phyloP scores from a whole-genome alignment of 2,329 filamentous ascomycete genomes.

The Colletotrichum plurivorum region DNA sequence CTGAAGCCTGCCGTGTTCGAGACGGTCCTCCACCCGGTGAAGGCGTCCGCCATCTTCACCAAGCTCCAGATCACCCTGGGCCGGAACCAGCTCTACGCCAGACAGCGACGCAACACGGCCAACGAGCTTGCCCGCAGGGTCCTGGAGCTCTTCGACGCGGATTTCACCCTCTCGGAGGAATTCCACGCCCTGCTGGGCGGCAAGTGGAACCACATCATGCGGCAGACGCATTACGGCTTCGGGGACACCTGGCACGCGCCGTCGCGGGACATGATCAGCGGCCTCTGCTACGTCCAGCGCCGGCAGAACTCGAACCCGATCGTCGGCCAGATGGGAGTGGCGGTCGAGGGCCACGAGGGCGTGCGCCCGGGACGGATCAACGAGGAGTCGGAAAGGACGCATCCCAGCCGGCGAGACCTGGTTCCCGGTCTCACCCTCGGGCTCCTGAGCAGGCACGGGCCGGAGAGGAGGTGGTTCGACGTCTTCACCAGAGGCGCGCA shows the following conservation, averaged over 20 bases:
- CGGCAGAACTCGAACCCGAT: conserved; percentile 64
- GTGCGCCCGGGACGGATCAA: conserved; percentile 56
- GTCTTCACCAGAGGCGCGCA: conserved; percentile 52
- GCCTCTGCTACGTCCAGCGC: conserved; percentile 66
- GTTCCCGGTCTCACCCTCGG: conserved; percentile 48
- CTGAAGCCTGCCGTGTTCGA: conserved; percentile 71
- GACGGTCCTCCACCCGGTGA: conserved; percentile 72
- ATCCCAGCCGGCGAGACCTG: conserved; percentile 54
- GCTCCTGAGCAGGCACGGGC: conserved; percentile 49
- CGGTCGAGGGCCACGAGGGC: conserved; percentile 51
- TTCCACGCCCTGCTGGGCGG: conserved; percentile 65
- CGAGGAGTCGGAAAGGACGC: conserved; percentile 68
- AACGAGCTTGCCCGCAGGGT: conserved; percentile 63
- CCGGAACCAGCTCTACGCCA: conserved; percentile 67
- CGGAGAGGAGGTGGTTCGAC: conserved; percentile 51
- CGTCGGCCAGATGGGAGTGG: conserved; percentile 53
- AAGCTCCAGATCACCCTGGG: conserved; percentile 61
- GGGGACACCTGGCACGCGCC: conserved; percentile 71
- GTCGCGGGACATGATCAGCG: conserved; percentile 67
- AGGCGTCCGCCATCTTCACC: conserved; percentile 69
- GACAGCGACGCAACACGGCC: conserved; percentile 69
- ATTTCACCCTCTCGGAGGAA: conserved; percentile 63
- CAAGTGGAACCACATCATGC: conserved; percentile 71
- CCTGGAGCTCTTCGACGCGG: conserved; percentile 64
- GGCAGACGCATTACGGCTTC: conserved; percentile 64